phyloP scores from a whole-genome alignment of 2,329 filamentous ascomycete genomes.

The Fusarium chaquense region DNA sequence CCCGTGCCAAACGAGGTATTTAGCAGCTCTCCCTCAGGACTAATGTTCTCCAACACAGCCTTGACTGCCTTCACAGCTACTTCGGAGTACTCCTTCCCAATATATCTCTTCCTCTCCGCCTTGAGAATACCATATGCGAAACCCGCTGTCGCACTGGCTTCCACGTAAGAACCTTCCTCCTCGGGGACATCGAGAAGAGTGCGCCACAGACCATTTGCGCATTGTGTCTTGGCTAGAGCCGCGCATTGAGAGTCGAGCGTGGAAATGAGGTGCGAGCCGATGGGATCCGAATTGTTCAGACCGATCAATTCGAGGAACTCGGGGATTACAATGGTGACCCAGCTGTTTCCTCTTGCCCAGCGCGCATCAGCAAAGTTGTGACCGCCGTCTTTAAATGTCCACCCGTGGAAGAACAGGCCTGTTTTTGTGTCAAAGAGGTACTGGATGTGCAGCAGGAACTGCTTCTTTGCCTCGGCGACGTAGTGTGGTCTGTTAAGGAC shows the following conservation, averaged over 20 bases:
- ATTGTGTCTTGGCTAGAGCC: constrained; percentile 72
- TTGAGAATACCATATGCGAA: constrained; percentile 86
- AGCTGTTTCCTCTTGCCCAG: constrained; percentile 74
- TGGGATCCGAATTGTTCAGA: constrained; percentile 70
- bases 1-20: constrained; percentile 83
- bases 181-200: constrained; percentile 78
- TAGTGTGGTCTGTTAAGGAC: constrained; percentile 78
- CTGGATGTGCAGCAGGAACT: constrained; percentile 82
- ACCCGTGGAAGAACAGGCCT: constrained; percentile 84
- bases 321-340: constrained; percentile 86
- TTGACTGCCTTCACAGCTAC: constrained; percentile 74
- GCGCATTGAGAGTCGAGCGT: constrained; percentile 77
- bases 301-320: constrained; percentile 82
- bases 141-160: constrained; percentile 82
- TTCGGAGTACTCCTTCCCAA: constrained; percentile 70
- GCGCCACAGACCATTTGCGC: constrained; percentile 74
- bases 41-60: constrained; percentile 75
- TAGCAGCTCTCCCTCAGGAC: constrained; percentile 74
- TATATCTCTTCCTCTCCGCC: constrained; percentile 75
- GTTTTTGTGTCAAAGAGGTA: constrained; percentile 80
- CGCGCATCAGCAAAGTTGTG: constrained; percentile 70
- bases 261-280: constrained; percentile 69
- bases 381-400: constrained; percentile 78
- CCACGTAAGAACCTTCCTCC: constrained; percentile 77
- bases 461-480: constrained; percentile 80